These are phyloP conservation scores for Myxozyma mucilagina DNA, from an alignment of 805 yeast genomes.

Conservation along the genomic window DNA sequence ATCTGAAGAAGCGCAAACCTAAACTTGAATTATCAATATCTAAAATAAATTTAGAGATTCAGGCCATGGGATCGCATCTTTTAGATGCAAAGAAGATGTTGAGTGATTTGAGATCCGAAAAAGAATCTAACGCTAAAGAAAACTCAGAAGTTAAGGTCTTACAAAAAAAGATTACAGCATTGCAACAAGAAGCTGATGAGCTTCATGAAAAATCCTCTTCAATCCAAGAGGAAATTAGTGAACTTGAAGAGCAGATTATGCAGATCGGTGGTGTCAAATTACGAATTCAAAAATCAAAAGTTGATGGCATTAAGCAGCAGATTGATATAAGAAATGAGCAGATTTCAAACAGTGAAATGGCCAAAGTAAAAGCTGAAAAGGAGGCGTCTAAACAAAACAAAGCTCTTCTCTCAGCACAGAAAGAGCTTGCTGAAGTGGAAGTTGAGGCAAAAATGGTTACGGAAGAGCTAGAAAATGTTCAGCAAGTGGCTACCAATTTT, in stretches of 20 bases:
- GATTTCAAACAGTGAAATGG: constrained; percentile 56
- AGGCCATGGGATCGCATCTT: constrained; percentile 57
- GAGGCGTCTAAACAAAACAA: constrained; percentile 59
- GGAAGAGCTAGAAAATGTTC: constrained; percentile 44
- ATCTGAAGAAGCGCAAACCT: constrained; percentile 66
- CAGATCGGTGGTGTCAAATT: constrained; percentile 88
- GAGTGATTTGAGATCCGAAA: constrained; percentile 41
- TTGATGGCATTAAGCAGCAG: constrained; percentile 69
- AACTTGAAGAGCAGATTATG: constrained; percentile 74
- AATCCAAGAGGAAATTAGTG: constrained; percentile 56
- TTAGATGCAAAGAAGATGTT: constrained; percentile 49
- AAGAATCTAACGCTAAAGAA: constrained; percentile 26
- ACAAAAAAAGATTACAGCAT: constrained; percentile 6
- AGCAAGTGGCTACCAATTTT: constrained; percentile 35
- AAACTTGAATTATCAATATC: constrained; percentile 63
- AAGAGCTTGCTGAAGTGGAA: constrained; percentile 47
- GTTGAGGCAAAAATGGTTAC: constrained; percentile 42
- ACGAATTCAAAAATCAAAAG: constrained; percentile 76
- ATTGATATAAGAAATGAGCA: constrained; percentile 61
- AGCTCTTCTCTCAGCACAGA: constrained; percentile 48
- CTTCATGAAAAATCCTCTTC: constrained; percentile 58
- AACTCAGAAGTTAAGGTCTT: constrained; percentile 42
- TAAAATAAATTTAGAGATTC: constrained; percentile 62
- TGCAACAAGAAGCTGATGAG: constrained; percentile 45
- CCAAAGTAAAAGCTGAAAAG: constrained; percentile 61